phyloP scores from a whole-genome alignment of 2,329 filamentous ascomycete species.

The Pestalotiopsis sp. region DNA sequence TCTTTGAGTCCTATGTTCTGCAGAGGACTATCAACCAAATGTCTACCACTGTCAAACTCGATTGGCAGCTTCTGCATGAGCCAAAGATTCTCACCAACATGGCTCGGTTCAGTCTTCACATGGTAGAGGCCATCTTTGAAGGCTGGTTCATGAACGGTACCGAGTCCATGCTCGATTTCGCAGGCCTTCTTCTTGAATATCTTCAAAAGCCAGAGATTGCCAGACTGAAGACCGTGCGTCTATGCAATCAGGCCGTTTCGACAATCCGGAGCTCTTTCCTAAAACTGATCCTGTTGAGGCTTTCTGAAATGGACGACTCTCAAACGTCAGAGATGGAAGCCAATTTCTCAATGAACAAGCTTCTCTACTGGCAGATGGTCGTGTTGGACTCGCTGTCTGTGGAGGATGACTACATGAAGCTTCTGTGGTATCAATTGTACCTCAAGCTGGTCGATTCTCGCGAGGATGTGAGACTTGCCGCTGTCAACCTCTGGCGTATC shows the following conservation, averaged over 20 bases:
- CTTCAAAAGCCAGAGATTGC: conserved; percentile 84
- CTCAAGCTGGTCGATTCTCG: conserved; percentile 78
- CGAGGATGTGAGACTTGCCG: conserved; percentile 68
- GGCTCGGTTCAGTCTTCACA: conserved; percentile 75
- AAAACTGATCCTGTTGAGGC: conserved; percentile 73
- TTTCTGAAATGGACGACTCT: conserved; percentile 80
- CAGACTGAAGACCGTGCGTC: conserved; percentile 80
- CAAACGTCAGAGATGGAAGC: conserved; percentile 62
- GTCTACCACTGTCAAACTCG: conserved; percentile 67
- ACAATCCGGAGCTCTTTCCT: conserved; percentile 78
- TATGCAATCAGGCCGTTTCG: conserved; percentile 82
- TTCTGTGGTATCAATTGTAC: conserved; percentile 93
- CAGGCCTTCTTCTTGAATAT: conserved; percentile 83
- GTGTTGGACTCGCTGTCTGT: conserved; percentile 76
- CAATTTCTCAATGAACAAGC: conserved; percentile 75
- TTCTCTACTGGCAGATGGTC: conserved; percentile 95
- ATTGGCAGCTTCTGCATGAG: conserved; percentile 75
- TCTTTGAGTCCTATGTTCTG: conserved; percentile 89
- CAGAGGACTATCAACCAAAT: conserved; percentile 73
- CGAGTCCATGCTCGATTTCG: conserved; percentile 81
- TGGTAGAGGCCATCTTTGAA: conserved; percentile 90
- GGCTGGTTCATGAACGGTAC: conserved; percentile 95
- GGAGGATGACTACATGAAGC: conserved; percentile 79
- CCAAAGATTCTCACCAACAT: conserved; percentile 86
- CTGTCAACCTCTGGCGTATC: conserved; percentile 87